Base-by-base conservation (phyloP, 257 asterid genomes). In the Nicotiana knightiana region DNA sequence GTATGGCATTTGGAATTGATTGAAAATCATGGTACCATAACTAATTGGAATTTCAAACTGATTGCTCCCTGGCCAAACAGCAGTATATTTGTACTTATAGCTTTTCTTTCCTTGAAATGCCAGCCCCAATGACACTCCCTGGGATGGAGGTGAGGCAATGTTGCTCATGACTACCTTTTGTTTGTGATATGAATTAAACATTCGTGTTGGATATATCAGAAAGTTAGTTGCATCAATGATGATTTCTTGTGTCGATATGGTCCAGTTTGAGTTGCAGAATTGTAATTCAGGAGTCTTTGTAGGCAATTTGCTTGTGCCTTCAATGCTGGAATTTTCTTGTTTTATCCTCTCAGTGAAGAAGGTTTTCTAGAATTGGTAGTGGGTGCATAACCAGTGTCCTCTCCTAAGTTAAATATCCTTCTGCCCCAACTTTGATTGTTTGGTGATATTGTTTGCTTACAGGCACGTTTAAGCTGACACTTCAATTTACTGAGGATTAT, bases 391-490 rank as follows among this genome's bases (percentile, higher is more conserved):
- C 39, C 61, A 71, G 61, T 71, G 12, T 17, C 37, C 32, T 43
- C n/a, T 71, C 58, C 59, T 71, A 17, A 5, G 0, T 5, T 70
- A 70, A 11, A 39, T 43, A 70, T 21, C 24, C 58, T 21, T 43
- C 21, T 70, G 13, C 21, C 79, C 79, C 46, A 48, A 48, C 79
- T 26, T 51, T 73, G 63, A 48, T 24, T 73, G 79, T 73, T 26
- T 15, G 51, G 79, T 73, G 15, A 48, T 46, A 48, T 48, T 18
- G 66, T 61, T 82, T 64, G 32, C 28, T 83, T 70, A 28, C 70
- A 94, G 97, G 98, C 79, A 94, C 97, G 84, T 93, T 94, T 84
- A 93, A 92, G 89, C 81, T 94, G 90, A 93, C 97, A 9, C 93
- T 94, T 54, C 97, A 93, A 73, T 93, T 94, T 89, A 68, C 91